phyloP scores from a whole-genome alignment of 2,329 filamentous ascomycete genomes.

The Calonectria honghensis region DNA sequence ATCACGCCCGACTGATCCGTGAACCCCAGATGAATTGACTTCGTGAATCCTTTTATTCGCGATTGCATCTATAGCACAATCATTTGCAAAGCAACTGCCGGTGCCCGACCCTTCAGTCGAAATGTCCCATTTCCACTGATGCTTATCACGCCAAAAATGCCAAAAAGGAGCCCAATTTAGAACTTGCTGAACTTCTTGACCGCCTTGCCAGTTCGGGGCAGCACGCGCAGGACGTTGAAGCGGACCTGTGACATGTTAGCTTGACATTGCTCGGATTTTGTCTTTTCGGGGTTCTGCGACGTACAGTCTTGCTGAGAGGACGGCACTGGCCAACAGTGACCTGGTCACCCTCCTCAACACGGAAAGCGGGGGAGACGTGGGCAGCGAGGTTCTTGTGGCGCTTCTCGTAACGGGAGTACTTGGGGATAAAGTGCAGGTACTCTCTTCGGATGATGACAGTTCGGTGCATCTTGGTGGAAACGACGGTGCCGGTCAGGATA shows the following conservation, averaged over 20 bases:
- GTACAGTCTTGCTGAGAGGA: slow-evolving; percentile 99
- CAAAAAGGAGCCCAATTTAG: slow-evolving; percentile 77
- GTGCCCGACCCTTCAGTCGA: slow-evolving; percentile 64
- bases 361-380: slow-evolving; percentile 99
- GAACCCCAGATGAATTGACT: slow-evolving; percentile 58
- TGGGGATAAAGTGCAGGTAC: slow-evolving; percentile 99
- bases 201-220: slow-evolving; percentile 96
- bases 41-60: slow-evolving; percentile 66
- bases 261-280: neutral
- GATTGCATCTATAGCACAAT: slow-evolving; percentile 68
- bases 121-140: slow-evolving; percentile 62
- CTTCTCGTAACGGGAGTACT: slow-evolving; percentile 99
- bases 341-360: slow-evolving; percentile 99
- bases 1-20: slow-evolving; percentile 56
- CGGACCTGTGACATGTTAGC: slow-evolving; percentile 80
- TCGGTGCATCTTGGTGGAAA: slow-evolving; percentile 99
- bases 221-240: slow-evolving; percentile 99
- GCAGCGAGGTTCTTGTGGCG: slow-evolving; percentile 99
- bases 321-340: slow-evolving; percentile 99
- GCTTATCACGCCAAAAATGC: slow-evolving; percentile 75
- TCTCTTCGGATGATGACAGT: slow-evolving; percentile 99
- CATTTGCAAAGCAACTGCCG: slow-evolving; percentile 65
- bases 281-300: slow-evolving; percentile 61
- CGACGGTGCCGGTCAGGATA: slow-evolving; percentile 99
- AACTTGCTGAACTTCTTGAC: slow-evolving; percentile 99